Evolutionary conservation across 176 grass and related monocot species (phyloP).

Genomic region (Oryza australiensis): DNA sequence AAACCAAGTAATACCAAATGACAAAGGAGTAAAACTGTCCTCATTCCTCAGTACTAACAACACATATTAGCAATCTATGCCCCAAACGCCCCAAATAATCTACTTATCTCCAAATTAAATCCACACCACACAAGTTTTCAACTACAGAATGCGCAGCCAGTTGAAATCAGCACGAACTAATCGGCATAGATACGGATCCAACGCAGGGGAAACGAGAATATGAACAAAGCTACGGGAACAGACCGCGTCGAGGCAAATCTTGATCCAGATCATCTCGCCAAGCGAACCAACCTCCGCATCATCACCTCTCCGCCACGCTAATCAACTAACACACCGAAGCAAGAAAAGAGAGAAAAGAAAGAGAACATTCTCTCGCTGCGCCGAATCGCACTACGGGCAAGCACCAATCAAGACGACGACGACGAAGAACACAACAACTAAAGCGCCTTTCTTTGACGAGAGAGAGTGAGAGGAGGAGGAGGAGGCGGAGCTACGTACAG

Average conservation of each 20-base stretch:
- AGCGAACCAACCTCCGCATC: not conserved
- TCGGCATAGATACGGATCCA: not conserved
- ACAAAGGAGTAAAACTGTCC: not conserved
- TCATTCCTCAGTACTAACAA: not conserved
- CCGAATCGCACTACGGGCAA: not conserved
- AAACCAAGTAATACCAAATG: not conserved
- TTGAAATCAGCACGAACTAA: not conserved
- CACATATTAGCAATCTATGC: not conserved
- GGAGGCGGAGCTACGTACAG: not conserved
- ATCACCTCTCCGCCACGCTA: not conserved
- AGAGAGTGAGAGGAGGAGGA: no score
- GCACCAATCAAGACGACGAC: not conserved
- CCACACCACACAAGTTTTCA: not conserved
- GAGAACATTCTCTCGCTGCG: not conserved
- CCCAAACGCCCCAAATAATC: not conserved
- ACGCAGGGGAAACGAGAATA: not conserved
- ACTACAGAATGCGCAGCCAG: not conserved
- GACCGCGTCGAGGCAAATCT: not conserved
- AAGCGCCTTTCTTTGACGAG: not conserved
- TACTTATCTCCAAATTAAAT: not conserved
- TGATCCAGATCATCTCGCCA: not conserved
- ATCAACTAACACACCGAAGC: not conserved
- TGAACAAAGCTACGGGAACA: not conserved
- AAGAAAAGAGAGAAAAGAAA: not conserved
- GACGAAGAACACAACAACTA: not conserved